A percentile compares a stretch with the other conserved stretches of the same genome.
Evolutionary conservation across 441 rosid genomes (phyloP).

Genomic region (Kokia cookei): DNA sequence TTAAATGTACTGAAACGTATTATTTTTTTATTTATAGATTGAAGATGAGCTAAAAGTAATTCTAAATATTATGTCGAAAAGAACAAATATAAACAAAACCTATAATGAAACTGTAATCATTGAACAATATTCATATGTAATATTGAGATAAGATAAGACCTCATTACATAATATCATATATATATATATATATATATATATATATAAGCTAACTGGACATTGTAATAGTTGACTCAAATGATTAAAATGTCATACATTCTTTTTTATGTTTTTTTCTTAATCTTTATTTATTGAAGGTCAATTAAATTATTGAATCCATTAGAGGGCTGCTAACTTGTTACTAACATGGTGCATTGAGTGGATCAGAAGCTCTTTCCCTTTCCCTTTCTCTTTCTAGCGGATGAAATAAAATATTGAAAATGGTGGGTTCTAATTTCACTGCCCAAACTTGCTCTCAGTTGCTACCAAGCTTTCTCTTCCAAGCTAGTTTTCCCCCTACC

Average conservation of each 20-base stretch:
- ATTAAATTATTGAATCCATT: neutral
- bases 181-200: too few relatives aligned
- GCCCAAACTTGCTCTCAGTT: conserved; percentile 3
- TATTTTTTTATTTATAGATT: too few relatives aligned
- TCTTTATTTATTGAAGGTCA: neutral
- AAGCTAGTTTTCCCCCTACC: neutral
- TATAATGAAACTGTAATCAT: too few relatives aligned
- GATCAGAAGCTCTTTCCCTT: neutral
- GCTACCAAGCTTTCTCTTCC: conserved; percentile 12
- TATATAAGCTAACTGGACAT: neutral
- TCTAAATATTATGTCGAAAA: too few relatives aligned
- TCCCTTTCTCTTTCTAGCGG: neutral
- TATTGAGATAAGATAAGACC: too few relatives aligned
- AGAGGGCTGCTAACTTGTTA: neutral
- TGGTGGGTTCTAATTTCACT: conserved; percentile 8
- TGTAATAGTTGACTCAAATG: neutral
- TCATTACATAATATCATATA: too few relatives aligned
- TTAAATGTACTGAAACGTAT: rapidly evolving
- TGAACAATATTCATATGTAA: too few relatives aligned
- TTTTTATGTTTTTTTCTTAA: too few relatives aligned
- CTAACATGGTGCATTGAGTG: neutral
- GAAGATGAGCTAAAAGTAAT: too few relatives aligned
- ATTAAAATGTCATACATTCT: neutral
- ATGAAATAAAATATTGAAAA: conserved; percentile 12
- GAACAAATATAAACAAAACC: too few relatives aligned